Conservation (phyloP, 2,329 filamentous ascomycete genomes). For the Monilinia fructigena region DNA sequence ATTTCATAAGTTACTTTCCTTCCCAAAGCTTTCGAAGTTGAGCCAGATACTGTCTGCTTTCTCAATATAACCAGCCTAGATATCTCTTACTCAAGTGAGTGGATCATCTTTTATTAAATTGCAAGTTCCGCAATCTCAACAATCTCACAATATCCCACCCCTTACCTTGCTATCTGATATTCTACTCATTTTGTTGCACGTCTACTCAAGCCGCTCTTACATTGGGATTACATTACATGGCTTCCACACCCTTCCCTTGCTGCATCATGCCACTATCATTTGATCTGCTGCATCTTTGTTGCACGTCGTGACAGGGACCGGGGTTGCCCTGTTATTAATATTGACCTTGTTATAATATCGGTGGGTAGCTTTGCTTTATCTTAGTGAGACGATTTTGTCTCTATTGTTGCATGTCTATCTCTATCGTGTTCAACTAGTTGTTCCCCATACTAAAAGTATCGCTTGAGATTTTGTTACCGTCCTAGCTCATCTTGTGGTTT, state of each 20-base stretch:
- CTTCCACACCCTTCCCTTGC: neutral
- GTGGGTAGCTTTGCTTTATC: neutral
- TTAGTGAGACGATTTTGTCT: neutral
- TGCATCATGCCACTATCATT: neutral
- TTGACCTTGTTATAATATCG: neutral
- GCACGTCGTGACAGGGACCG: conserved; percentile 17
- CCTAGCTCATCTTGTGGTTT: conserved; percentile 6
- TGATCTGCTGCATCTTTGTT: conserved; percentile 10
- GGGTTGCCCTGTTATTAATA: conserved; percentile 2
- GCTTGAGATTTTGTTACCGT: conserved; percentile 6
- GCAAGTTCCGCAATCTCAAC: neutral
- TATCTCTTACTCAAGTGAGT: conserved; percentile 11
- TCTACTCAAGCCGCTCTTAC: conserved; percentile 17
- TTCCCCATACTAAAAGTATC: neutral
- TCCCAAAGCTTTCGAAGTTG: neutral
- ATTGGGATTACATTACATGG: conserved; percentile 1
- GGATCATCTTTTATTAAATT: neutral
- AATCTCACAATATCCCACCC: neutral
- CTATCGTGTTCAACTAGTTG: conserved; percentile 10
- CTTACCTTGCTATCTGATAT: neutral
- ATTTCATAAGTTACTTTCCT: neutral
- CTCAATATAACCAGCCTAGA: neutral
- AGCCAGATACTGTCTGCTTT: neutral
- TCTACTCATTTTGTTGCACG: conserved; percentile 14
- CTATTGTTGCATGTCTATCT: conserved; percentile 14